phyloP scores from a whole-genome alignment of 768 basidiomycete species.

The Solioccasus polychromus region DNA sequence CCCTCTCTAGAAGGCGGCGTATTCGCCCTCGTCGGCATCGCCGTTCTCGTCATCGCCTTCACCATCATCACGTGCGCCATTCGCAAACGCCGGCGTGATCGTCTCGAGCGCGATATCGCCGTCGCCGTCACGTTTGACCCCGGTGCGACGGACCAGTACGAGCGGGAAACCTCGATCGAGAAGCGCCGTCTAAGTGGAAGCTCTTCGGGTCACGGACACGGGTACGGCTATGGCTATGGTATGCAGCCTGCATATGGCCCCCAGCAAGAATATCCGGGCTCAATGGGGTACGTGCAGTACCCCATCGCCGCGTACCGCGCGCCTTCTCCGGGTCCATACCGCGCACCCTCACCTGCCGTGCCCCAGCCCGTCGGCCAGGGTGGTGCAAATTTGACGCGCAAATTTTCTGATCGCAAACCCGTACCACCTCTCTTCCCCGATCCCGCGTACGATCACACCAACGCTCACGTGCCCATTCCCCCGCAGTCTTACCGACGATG shows the following conservation, averaged over 20 bases:
- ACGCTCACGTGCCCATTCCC: constrained; percentile 21
- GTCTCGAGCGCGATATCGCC: constrained; percentile 32
- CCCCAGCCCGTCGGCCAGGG: constrained; percentile 17
- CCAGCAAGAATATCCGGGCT: constrained; percentile 18
- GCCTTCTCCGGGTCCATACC: constrained; percentile 13
- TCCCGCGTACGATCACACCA: constrained; percentile 23
- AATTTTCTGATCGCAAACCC: constrained; percentile 34
- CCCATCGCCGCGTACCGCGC: constrained; percentile 7
- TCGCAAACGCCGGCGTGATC: constrained; percentile 46
- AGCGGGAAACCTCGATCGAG: constrained; percentile 17
- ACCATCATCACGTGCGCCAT: constrained; percentile 43
- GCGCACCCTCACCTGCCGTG: constrained; percentile 6
- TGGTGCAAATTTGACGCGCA: constrained; percentile 33
- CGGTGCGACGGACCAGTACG: constrained; percentile 26
- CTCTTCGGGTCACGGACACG: constrained; percentile 26
- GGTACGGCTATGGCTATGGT: constrained; percentile 17
- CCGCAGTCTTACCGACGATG: constrained; percentile 16
- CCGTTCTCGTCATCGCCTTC: constrained; percentile 46
- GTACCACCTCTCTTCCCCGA: constrained; percentile 28
- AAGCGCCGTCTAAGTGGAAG: constrained; percentile 24
- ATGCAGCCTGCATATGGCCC: constrained; percentile 20
- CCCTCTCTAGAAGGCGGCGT: constrained; percentile 61
- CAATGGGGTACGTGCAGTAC: constrained; percentile 22
- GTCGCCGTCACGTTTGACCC: constrained; percentile 56
- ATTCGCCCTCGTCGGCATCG: constrained; percentile 50